Conservation (phyloP, 768 basidiomycete genomes). For the Boletus reticulatus region DNA sequence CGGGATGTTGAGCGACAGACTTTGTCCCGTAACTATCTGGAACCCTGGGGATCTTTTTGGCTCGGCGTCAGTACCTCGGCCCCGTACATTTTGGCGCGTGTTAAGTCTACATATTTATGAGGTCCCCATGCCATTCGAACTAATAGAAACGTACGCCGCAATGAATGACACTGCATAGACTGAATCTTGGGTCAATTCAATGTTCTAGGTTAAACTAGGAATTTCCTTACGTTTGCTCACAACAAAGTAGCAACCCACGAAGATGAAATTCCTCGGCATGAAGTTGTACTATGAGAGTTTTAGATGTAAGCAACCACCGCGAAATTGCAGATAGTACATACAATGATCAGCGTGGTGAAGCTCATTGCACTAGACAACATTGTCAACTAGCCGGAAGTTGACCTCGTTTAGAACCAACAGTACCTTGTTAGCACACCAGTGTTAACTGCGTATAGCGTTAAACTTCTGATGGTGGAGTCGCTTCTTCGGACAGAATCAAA, state of each 20-base stretch:
- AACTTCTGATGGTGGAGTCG: constrained; percentile 53
- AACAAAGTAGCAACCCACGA: constrained; percentile 60
- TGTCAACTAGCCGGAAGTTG: neutral
- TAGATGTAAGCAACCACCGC: neutral
- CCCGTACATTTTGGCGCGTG: constrained; percentile 53
- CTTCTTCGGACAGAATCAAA: constrained; percentile 35
- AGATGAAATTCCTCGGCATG: constrained; percentile 55
- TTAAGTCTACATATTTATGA: constrained; percentile 46
- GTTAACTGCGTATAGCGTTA: constrained; percentile 61
- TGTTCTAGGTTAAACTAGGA: neutral
- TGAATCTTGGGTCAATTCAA: constrained; percentile 19
- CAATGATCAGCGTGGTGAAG: constrained; percentile 52
- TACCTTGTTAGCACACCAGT: constrained; percentile 65
- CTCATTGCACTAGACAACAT: constrained; percentile 27
- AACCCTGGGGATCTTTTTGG: constrained; percentile 24
- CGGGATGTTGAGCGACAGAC: neutral
- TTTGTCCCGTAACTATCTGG: constrained; percentile 21
- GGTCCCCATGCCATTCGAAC: neutral
- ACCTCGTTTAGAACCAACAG: neutral
- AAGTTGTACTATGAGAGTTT: constrained; percentile 48
- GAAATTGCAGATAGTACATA: constrained; percentile 29
- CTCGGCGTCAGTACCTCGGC: constrained; percentile 52
- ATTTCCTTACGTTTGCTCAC: constrained; percentile 57
- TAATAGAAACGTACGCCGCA: constrained; percentile 49
- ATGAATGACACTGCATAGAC: constrained; percentile 68